phyloP scores from a whole-genome alignment of 2,329 filamentous ascomycete genomes.

The Diaporthe eres region DNA sequence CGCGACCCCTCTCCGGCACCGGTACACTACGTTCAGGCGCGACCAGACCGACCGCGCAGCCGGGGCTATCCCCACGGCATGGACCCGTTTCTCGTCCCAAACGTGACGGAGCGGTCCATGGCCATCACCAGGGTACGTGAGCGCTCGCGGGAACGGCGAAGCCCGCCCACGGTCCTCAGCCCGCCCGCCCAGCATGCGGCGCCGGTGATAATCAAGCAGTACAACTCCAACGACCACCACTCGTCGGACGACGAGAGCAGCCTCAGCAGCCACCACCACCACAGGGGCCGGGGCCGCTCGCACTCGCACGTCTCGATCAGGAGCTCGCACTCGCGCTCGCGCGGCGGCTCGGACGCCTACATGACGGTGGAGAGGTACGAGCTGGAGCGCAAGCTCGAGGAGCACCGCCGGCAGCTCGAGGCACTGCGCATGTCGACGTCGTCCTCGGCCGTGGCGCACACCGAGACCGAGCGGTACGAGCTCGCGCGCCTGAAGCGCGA shows the following conservation, averaged over 20 bases:
- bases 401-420: slow-evolving; percentile 41
- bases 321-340: slow-evolving; percentile 48
- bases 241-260: slow-evolving; percentile 60
- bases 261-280: slow-evolving; percentile 51
- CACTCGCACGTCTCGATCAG: slow-evolving; percentile 49
- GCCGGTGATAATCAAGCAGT: slow-evolving; percentile 72
- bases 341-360: slow-evolving; percentile 48
- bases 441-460: slow-evolving; percentile 43
- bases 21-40: slow-evolving; percentile 62
- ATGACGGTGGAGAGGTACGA: slow-evolving; percentile 60
- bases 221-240: slow-evolving; percentile 56
- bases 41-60: slow-evolving; percentile 52
- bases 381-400: slow-evolving; percentile 45
- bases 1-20: slow-evolving; percentile 57
- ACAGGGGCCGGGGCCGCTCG: slow-evolving; percentile 51
- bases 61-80: slow-evolving; percentile 58
- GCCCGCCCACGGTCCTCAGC: slow-evolving; percentile 53
- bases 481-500: slow-evolving; percentile 56
- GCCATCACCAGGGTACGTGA: slow-evolving; percentile 59
- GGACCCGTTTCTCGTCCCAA: slow-evolving; percentile 58
- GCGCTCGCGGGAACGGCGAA: slow-evolving; percentile 62
- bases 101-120: slow-evolving; percentile 59
- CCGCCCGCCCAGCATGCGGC: slow-evolving; percentile 51
- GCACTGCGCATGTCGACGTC: slow-evolving; percentile 32
- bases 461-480: slow-evolving; percentile 51